Base-by-base conservation (phyloP, 106 monocot genomes). In the Dendrobium huoshanense region DNA sequence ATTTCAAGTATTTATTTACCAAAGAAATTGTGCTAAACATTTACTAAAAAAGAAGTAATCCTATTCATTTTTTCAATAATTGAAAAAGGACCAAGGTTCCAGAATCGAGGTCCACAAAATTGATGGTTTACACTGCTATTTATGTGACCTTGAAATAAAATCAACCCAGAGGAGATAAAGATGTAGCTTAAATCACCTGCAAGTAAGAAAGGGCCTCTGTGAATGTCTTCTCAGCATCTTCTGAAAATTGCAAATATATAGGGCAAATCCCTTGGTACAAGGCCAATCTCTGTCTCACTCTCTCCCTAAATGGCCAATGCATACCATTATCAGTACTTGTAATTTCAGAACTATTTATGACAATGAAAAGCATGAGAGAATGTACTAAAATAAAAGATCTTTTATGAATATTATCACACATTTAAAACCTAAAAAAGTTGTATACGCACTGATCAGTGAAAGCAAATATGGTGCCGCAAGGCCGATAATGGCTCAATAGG, bases 181-280 rank as follows among this genome's bases (percentile, higher is more conserved):
- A 13, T 41, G 6, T 9, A 79, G 42, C 29, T 80, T 55, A 8
- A 41, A 45, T 72, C 80, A 95, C 99, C 93, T 89, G 82, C 83
- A 99, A 86, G 75, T 93, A 93, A 58, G 90, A 83, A 25, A 99
- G 85, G 27, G 99, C 99, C 31, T 90, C 84, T 20, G 84, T 44
- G 72, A 99, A 91, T 2, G 95, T 91, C 75, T 87, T 80, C 68
- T 99, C 99, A 16, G 93, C 91, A 89, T 91, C 88, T 79, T 95
- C 88, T 59, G 83, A 84, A 81, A 99, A 95, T 80, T 99, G 47
- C 88, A 93, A 91, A 31, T 85, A 82, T 79, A 95, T 90, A 15
- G 99, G 93, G 44, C 93, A 93, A 20, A 99, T 85, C 24, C 99
- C 95, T 85, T 99, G 99, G 84, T 99, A 99, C 40, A 99, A 77